These are phyloP conservation scores for Coniella vitis DNA, from an alignment of 2,329 filamentous ascomycete species.

Conservation along the genomic window DNA sequence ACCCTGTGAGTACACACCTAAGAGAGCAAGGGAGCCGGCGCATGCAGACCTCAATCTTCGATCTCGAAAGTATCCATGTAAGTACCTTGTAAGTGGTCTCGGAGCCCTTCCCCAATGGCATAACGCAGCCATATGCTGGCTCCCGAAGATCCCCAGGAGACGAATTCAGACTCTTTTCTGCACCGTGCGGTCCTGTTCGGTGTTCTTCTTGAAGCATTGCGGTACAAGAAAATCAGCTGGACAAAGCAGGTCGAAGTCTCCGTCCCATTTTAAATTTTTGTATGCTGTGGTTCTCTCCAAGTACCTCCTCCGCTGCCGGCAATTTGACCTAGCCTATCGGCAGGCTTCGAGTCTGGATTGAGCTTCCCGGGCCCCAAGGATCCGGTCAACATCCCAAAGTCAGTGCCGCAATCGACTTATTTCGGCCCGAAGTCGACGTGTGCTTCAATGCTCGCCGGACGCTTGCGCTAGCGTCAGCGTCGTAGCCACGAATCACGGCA, in stretches of 20 bases:
- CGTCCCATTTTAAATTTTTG: too few species aligned
- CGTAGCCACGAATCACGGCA: slow-evolving; percentile 11
- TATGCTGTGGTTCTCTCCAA: background rate
- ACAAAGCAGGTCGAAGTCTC: too few species aligned
- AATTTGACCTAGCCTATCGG: background rate
- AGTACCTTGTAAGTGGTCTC: background rate
- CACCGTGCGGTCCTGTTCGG: background rate
- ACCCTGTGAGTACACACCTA: background rate
- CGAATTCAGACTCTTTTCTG: too few species aligned
- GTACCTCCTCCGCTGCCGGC: too few species aligned
- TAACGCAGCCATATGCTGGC: background rate
- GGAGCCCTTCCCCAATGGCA: background rate
- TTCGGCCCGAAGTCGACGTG: slow-evolving; percentile 4
- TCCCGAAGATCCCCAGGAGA: too few species aligned
- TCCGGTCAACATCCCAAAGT: slow-evolving; percentile 2
- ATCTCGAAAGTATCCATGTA: background rate
- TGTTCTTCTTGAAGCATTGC: too few species aligned
- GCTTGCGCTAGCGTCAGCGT: slow-evolving; percentile 6
- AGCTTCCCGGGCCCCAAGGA: background rate
- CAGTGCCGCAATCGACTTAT: background rate
- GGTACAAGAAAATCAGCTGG: too few species aligned
- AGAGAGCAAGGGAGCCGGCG: background rate
- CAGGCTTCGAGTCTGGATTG: background rate
- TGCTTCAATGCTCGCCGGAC: background rate
- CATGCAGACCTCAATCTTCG: slow-evolving; percentile 5